Conservation (phyloP, 176 grass and related monocot species). For the Poa pratensis region DNA sequence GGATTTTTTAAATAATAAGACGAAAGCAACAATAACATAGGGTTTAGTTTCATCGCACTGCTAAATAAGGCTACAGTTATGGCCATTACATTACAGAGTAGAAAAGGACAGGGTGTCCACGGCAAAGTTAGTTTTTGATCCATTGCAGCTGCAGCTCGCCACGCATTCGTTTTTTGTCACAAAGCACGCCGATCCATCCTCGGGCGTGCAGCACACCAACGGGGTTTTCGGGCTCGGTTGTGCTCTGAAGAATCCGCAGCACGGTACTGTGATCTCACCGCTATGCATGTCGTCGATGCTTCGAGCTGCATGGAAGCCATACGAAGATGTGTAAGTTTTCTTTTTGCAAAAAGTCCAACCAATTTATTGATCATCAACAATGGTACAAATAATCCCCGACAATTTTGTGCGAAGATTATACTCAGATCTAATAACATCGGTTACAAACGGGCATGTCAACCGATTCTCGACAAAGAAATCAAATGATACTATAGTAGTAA, state of each 20-base stretch:
- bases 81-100: neutral
- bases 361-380: too few species aligned
- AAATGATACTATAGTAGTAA: neutral
- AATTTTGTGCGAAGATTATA: neutral
- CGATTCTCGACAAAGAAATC: too few species aligned
- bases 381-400: too few species aligned
- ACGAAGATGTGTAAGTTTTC: neutral
- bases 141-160: neutral
- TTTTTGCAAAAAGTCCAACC: neutral
- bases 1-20: neutral
- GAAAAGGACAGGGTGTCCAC: neutral
- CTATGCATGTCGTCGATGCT: neutral
- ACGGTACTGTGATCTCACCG: neutral
- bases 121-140: neutral
- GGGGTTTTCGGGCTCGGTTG: neutral
- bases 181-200: neutral
- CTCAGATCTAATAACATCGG: too few species aligned
- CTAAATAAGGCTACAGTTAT: neutral
- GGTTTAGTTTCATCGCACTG: neutral
- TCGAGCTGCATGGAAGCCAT: neutral
- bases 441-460: too few species aligned
- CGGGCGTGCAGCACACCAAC: neutral
- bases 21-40: neutral
- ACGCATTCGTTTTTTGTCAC: neutral
- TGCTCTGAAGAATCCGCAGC: neutral